These are phyloP conservation scores for Paramecium caudatum DNA, from an alignment of 73 alveolate species.

Conservation along the genomic window DNA sequence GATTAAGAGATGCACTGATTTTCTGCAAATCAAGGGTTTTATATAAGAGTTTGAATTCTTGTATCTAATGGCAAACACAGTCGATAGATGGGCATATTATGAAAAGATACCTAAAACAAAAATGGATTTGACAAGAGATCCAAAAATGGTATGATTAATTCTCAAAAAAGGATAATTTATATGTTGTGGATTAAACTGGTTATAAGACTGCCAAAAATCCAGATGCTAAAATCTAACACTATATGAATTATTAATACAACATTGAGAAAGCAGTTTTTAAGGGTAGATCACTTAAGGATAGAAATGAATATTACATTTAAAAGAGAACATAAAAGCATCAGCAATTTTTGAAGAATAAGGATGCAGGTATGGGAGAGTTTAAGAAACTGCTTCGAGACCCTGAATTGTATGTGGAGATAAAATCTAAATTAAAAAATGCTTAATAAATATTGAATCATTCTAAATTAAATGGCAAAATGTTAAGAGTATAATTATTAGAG, in stretches of 20 bases:
- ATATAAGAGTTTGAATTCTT: conserved; percentile 16
- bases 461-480: conserved; percentile 65
- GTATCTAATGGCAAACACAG: conserved; percentile 53
- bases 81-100: conserved; percentile 61
- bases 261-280: conserved; percentile 50
- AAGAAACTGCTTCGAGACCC: conserved; percentile 51
- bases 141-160: background rate
- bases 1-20: conserved; percentile 48
- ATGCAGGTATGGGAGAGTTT: conserved; percentile 42
- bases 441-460: conserved; percentile 51
- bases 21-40: conserved; percentile 27
- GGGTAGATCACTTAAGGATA: conserved; percentile 57
- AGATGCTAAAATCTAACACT: conserved; percentile 47
- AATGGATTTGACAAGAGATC: conserved; percentile 61
- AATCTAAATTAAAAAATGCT: conserved; percentile 52
- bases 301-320: conserved; percentile 54
- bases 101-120: conserved; percentile 29
- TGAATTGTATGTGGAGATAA: conserved; percentile 58
- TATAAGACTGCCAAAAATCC: conserved; percentile 61
- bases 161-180: background rate
- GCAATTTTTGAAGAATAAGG: conserved; percentile 22
- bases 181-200: conserved; percentile 55
- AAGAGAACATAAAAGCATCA: conserved; percentile 9
- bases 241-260: conserved; percentile 63
- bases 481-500: conserved; percentile 49